These are phyloP conservation scores for Aspergillus tamarii DNA, from an alignment of 2,329 filamentous ascomycete species.

Conservation along the genomic window DNA sequence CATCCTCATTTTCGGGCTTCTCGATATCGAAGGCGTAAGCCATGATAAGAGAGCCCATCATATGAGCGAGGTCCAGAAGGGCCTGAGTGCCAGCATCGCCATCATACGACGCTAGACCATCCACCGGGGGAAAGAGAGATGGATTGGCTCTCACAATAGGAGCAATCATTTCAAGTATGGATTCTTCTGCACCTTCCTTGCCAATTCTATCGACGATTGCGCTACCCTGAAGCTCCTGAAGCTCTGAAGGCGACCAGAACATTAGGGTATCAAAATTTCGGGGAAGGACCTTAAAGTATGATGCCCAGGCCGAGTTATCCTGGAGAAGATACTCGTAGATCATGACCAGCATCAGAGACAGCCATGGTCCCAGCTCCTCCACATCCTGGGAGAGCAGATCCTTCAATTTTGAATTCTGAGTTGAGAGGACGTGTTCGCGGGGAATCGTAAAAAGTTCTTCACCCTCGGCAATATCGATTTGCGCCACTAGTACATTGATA, in stretches of 20 bases:
- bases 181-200: conserved; percentile 68
- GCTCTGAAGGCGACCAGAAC: conserved; percentile 78
- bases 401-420: conserved; percentile 71
- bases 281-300: conserved; percentile 78
- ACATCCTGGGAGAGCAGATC: conserved; percentile 61
- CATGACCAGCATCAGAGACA: conserved; percentile 74
- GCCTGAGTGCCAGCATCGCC: conserved; percentile 46
- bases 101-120: conserved; percentile 46
- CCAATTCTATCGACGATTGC: conserved; percentile 78
- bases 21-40: conserved; percentile 87
- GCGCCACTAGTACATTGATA: conserved; percentile 62
- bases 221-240: conserved; percentile 74
- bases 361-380: conserved; percentile 52
- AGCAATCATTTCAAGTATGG: conserved; percentile 63
- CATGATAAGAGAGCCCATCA: conserved; percentile 89
- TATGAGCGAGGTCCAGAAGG: conserved; percentile 66
- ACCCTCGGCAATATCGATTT: conserved; percentile 69
- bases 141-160: conserved; percentile 53
- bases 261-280: conserved; percentile 78
- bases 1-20: conserved; percentile 59
- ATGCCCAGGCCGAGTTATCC: conserved; percentile 69
- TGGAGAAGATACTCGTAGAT: conserved; percentile 71
- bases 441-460: conserved; percentile 82
- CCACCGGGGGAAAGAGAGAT: conserved; percentile 44
- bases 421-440: conserved; percentile 69